Evolutionary conservation across 2,329 filamentous ascomycete species (phyloP), one percentile per base, ranked within the genome.

Genomic region (Apiospora saccharicola): DNA sequence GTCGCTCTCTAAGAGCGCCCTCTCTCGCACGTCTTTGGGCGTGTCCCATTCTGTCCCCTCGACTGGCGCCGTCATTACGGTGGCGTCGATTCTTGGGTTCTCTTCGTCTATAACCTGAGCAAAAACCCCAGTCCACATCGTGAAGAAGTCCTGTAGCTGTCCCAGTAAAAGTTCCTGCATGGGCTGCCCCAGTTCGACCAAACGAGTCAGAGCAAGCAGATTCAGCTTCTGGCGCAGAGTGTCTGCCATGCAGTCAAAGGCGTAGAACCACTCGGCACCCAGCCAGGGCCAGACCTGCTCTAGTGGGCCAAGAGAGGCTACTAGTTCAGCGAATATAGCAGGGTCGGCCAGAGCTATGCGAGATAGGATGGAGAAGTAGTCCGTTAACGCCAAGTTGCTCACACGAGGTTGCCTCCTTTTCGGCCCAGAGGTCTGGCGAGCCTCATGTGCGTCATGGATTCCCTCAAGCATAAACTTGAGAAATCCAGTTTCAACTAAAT

Each of bases 351-450:
- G 84, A 0, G 92, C 90, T 22, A 98, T 88, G 1, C 95, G 92
- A 1, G 94, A 92, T 2, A 99, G 86, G 2, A 98, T 90, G 5
- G 90, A 89, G 78, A 97, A 93, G 80, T 97, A 98, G 79, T 98
- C 94, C 0, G 93, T 93, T 79, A 98, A 91, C 0, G 93, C 91
- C 14, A 95, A 88, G 16, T 91, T 90, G 76, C 92, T 92, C 46
- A 98, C 89, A 43, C 90, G 89, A 53, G 91, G 89, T 26, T 90
- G 86, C 75, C 89, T 93, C 37, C 89, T 88, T 78, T 94, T 93
- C 0, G 96, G 95, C 0, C 96, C 96, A 0, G 93, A 93, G 0
- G 93, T 94, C 80, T 97, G 92, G 77, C 93, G 92, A 3, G 94
- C 91, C 78, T 93, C 89, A 87, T 90, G 91, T 3, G 91, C 89